Percentiles rank a stretch among this genome's conserved stretches.
phyloP scores from a whole-genome alignment of 257 asterid genomes.

The Solanum boliviense region DNA sequence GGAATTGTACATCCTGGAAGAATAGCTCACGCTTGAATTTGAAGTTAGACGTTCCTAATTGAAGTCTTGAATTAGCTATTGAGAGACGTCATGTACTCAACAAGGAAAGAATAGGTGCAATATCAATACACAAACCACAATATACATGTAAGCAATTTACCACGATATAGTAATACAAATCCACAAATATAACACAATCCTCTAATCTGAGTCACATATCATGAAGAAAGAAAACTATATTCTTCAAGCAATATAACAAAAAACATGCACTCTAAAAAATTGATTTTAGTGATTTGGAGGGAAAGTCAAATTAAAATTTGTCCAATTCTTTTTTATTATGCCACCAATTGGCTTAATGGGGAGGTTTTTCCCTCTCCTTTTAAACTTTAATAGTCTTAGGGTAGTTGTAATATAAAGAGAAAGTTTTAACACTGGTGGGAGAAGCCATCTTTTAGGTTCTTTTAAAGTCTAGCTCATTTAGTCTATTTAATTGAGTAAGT shows the following conservation, averaged over 20 bases:
- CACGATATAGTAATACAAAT: too few species aligned
- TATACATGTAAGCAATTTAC: too few species aligned
- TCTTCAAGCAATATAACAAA: not conserved
- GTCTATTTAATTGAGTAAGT: too few species aligned
- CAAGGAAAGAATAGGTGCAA: too few species aligned
- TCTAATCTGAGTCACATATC: too few species aligned
- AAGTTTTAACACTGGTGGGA: not conserved
- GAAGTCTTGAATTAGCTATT: not conserved
- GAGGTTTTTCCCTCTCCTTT: not conserved
- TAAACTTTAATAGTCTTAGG: not conserved
- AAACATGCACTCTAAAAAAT: not conserved
- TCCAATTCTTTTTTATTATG: not conserved
- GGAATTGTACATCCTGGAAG: not conserved
- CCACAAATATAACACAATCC: too few species aligned
- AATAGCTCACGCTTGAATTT: not conserved
- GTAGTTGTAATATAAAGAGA: not conserved
- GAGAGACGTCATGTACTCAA: not conserved
- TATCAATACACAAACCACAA: not conserved
- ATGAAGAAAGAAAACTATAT: not conserved
- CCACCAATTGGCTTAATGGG: not conserved
- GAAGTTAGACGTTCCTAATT: not conserved
- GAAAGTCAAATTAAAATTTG: not conserved
- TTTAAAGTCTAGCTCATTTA: too few species aligned
- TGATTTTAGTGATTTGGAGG: not conserved
- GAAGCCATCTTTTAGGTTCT: not conserved